Base-by-base conservation (phyloP, 2,329 filamentous ascomycete genomes). In the Xylaria sp. region DNA sequence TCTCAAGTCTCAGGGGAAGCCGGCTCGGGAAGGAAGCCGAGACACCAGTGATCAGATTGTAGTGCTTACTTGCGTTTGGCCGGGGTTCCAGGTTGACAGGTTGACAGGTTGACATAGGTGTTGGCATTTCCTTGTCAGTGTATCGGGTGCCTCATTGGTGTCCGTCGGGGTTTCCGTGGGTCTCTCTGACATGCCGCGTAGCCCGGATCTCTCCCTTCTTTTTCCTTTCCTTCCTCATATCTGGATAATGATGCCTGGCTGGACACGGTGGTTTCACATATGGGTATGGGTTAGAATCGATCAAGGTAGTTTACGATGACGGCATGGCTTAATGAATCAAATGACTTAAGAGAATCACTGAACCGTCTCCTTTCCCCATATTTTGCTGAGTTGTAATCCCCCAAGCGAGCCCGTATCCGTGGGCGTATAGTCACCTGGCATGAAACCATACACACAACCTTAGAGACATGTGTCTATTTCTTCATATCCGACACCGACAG, bases 271-370 rank as follows among this genome's bases (percentile, higher is more conserved):
- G 56, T 56, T 7, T 52, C 49, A 59, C 44, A 57, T 47, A 50
- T 52, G 52, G n/a, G 47, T 45, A 56, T 45, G 49, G 46, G 52
- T 52, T 66, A 65, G 60, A 66, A 59, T 55, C 54, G 61, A 60
- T 65, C 56, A 63, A 60, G 63, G 62, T 54, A 60, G n/a, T 53
- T 64, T 64, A 65, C 57, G 63, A 64, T 58, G 61, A 65, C 56
- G 60, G 50, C 50, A 65, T 59, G 63, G 56, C 57, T 62, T 62
- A 62, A 66, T 65, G 64, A 67, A 67, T 65, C 63, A 48, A 64
- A 66, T 55, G 61, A 63, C 39, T 17, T 56, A 53, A 52, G 42
- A 51, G 39, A 52, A 39, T 21, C 38, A 24, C 29, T 41, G 29
- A 34, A 7, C 16, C 29, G 3, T 34, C 29, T 13, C 29, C 29